Evolutionary conservation across 2,329 filamentous ascomycete genomes (phyloP).

Genomic region (Cladorrhinum sp.): DNA sequence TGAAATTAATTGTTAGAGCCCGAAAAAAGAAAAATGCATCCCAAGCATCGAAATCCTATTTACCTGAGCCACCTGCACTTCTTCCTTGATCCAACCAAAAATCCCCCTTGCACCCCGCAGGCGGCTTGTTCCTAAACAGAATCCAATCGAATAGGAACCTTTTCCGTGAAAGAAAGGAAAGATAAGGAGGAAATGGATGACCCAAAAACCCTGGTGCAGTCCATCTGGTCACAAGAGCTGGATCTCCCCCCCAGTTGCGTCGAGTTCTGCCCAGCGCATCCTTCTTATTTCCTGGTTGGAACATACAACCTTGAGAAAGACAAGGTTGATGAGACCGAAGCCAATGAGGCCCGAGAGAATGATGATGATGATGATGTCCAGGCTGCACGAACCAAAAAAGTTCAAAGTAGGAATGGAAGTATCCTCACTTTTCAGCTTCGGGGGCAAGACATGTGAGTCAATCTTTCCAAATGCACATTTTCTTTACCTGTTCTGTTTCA

Average conservation of each 20-base stretch:
- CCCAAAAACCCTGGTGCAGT: slow-evolving; percentile 33
- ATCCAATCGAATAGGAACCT: background rate
- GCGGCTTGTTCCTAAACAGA: background rate
- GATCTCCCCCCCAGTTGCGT: slow-evolving; percentile 74
- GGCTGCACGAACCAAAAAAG: slow-evolving; percentile 30
- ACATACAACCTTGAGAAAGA: slow-evolving; percentile 73
- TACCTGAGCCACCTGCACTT: background rate
- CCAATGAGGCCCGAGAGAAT: slow-evolving; percentile 23
- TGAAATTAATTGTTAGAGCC: slow-evolving; percentile 11
- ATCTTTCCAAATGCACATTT: slow-evolving; percentile 14
- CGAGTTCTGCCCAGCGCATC: slow-evolving; percentile 64
- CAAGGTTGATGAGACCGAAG: background rate
- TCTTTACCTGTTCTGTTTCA: slow-evolving; percentile 5
- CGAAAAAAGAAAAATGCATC: slow-evolving; percentile 19
- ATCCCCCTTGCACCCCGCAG: background rate
- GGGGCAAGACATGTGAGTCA: slow-evolving; percentile 54
- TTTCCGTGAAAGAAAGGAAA: background rate
- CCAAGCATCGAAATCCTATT: slow-evolving; percentile 4
- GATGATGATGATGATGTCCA: slow-evolving; percentile 28
- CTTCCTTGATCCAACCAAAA: background rate
- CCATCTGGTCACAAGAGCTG: slow-evolving; percentile 50
- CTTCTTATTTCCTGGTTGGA: slow-evolving; percentile 71
- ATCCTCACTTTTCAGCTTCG: slow-evolving; percentile 63
- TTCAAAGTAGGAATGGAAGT: slow-evolving; percentile 70
- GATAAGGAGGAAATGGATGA: slow-evolving; percentile 17